Conservation (phyloP, 352 stramenopile genomes). For the Phytopythium vexans region DNA sequence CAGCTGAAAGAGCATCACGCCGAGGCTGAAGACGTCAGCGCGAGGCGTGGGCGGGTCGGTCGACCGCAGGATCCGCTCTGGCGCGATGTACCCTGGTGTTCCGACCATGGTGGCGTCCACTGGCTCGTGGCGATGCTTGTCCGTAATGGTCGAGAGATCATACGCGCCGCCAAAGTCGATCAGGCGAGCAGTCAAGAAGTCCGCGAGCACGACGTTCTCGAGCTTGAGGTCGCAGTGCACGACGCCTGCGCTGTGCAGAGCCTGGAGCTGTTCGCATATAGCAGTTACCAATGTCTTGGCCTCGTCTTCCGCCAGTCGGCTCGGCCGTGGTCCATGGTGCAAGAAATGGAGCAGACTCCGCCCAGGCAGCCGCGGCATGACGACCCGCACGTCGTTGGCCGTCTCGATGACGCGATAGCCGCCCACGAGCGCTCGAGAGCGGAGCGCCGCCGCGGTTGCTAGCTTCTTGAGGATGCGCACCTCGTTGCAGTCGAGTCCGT, state of each 20-base stretch:
- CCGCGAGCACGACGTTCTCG: slow-evolving; percentile 90
- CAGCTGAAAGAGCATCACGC: slow-evolving; percentile 61
- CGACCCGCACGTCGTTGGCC: slow-evolving; percentile 28
- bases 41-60: slow-evolving; percentile 32
- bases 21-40: slow-evolving; percentile 55
- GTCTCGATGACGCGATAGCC: slow-evolving; percentile 60
- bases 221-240: slow-evolving; percentile 98
- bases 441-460: slow-evolving; percentile 5
- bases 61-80: slow-evolving; percentile 39
- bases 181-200: slow-evolving; percentile 26
- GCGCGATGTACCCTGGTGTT: slow-evolving; percentile 62
- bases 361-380: slow-evolving; percentile 55
- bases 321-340: slow-evolving; percentile 9
- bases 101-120: slow-evolving; percentile 34
- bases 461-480: slow-evolving; percentile 42
- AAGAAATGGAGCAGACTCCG: slow-evolving; percentile 44
- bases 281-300: slow-evolving; percentile 34
- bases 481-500: slow-evolving; percentile 27
- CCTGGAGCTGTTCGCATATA: slow-evolving; percentile 83
- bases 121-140: not conserved
- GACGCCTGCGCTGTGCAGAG: slow-evolving; percentile 89
- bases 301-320: slow-evolving; percentile 23
- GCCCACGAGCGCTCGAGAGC: slow-evolving; percentile 19
- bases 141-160: slow-evolving; percentile 16
- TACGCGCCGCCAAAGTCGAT: slow-evolving; percentile 69